A percentile compares a stretch with the other conserved stretches of the same genome.
phyloP scores from a whole-genome alignment of 768 basidiomycete species.

The Leccinum barrowsii region DNA sequence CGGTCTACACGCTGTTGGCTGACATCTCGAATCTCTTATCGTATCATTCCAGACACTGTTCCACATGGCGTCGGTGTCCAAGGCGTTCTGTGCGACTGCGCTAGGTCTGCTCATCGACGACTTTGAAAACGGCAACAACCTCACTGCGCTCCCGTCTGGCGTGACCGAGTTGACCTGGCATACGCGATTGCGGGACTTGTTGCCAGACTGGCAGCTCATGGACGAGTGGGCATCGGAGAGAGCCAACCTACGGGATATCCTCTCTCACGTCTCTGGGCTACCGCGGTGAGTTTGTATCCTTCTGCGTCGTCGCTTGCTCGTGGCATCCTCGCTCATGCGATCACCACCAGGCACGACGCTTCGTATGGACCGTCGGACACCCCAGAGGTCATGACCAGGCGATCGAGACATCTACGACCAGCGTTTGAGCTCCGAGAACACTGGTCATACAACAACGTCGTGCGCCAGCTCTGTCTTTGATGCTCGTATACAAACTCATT shows the following conservation, averaged over 20 bases:
- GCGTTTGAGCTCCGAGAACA: conserved; percentile 35
- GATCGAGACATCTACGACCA: conserved; percentile 30
- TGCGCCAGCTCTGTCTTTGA: background rate
- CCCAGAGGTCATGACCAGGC: conserved; percentile 13
- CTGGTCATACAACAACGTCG: conserved; percentile 40
- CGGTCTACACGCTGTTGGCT: background rate
- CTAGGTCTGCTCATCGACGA: conserved; percentile 43
- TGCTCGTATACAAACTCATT: background rate
- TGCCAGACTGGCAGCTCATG: conserved; percentile 41
- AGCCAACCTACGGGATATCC: conserved; percentile 35
- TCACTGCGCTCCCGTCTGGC: conserved; percentile 31
- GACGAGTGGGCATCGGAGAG: conserved; percentile 38
- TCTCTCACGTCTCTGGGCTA: conserved; percentile 35
- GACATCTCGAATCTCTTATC: background rate
- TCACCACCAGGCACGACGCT: conserved; percentile 31
- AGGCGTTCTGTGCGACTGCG: conserved; percentile 38
- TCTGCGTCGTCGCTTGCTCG: background rate
- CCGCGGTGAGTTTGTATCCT: conserved; percentile 25
- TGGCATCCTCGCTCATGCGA: background rate
- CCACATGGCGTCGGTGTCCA: conserved; percentile 35
- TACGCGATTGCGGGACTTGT: conserved; percentile 31
- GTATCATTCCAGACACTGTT: conserved; percentile 32
- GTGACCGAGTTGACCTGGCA: conserved; percentile 34
- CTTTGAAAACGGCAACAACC: conserved; percentile 29
- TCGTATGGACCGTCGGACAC: conserved; percentile 30